These are phyloP conservation scores for Euphorbia tirucalli DNA, from an alignment of 345 rosid genomes.

Conservation along the genomic window DNA sequence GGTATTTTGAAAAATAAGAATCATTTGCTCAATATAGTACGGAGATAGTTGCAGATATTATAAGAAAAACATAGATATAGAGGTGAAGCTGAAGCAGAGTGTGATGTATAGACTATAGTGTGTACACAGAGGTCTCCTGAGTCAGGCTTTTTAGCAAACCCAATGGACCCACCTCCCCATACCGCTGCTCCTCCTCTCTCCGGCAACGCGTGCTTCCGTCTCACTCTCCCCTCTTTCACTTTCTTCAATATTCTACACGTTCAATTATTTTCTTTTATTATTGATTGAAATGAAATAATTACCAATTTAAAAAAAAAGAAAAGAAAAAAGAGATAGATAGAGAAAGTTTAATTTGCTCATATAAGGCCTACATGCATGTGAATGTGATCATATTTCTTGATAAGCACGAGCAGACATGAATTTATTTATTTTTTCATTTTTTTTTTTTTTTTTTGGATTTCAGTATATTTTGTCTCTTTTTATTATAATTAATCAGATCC, in stretches of 20 bases:
- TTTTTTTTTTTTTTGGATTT: not conserved
- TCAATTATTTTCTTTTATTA: constrained; percentile 21
- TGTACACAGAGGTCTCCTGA: constrained; percentile 8
- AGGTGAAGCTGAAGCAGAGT: no score
- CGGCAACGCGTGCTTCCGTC: constrained; percentile 82
- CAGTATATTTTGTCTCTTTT: not conserved
- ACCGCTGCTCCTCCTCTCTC: constrained; percentile 64
- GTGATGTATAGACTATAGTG: no score
- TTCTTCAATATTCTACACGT: constrained; percentile 11
- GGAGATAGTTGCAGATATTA: no score
- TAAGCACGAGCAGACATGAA: constrained; percentile 33
- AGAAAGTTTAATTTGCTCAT: not conserved
- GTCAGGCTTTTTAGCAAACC: constrained; percentile 37
- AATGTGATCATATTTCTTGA: constrained; percentile 27
- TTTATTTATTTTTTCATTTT: constrained; percentile 10
- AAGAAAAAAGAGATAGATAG: not conserved
- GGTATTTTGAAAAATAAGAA: no score
- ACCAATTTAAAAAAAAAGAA: not conserved
- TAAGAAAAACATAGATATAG: no score
- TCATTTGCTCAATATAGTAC: no score
- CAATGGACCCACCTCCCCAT: constrained; percentile 70
- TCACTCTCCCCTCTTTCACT: constrained; percentile 32
- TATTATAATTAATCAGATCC: constrained; percentile 8
- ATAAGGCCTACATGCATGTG: constrained; percentile 29
- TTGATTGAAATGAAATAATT: not conserved